Percentiles rank a stretch among this genome's conserved stretches.
Conservation (phyloP, 805 yeast genomes). For the Yarrowia keelungensis region DNA sequence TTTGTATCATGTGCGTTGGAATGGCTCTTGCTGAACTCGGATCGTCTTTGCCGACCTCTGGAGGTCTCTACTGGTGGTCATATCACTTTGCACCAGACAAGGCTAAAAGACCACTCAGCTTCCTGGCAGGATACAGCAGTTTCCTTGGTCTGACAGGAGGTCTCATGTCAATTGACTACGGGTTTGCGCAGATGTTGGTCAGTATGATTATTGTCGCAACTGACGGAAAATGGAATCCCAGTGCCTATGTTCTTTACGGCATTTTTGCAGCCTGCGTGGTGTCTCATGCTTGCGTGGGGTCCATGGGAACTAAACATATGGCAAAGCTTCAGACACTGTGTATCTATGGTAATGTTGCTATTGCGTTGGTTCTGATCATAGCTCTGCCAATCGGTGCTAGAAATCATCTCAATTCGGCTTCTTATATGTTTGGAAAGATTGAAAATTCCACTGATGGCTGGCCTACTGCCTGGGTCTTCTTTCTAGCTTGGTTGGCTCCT, state of each 20-base stretch:
- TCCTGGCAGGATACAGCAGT: not conserved
- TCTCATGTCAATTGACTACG: not conserved
- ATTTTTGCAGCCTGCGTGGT: not conserved
- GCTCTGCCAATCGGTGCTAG: not conserved
- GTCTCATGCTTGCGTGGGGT: not conserved
- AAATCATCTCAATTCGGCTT: not conserved
- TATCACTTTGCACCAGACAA: not conserved
- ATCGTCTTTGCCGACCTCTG: not conserved
- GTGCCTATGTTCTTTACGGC: not conserved
- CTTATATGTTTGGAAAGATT: not conserved
- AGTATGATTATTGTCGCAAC: not conserved
- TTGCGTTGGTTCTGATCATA: not conserved
- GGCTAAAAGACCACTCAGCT: not conserved
- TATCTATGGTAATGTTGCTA: not conserved
- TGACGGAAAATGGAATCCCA: not conserved
- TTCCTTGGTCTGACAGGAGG: not conserved
- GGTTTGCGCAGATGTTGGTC: not conserved
- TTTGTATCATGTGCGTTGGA: not conserved
- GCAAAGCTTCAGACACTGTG: not conserved
- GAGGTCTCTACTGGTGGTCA: not conserved
- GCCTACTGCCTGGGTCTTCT: slow-evolving; percentile 1
- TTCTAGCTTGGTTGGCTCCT: not conserved
- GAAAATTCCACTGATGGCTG: not conserved
- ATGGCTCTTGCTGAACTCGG: not conserved
- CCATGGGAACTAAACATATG: slow-evolving; percentile 1